Evolutionary conservation across 345 rosid species (phyloP), one percentile per base, ranked within the genome.

Genomic region (Rhizophora mangle): DNA sequence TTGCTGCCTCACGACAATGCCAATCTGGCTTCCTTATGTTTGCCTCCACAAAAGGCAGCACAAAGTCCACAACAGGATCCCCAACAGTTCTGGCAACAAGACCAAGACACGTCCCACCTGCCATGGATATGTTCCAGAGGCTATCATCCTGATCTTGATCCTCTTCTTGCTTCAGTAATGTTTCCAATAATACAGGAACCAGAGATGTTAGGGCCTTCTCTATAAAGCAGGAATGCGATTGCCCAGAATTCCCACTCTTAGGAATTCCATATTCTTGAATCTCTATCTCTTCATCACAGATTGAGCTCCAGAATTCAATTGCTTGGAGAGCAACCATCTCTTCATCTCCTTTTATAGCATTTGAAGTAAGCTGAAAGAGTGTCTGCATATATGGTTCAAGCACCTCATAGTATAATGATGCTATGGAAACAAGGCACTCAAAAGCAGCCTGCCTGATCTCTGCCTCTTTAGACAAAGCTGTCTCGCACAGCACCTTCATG

Each of bases 41-140:
- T 30, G 73, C 74, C 80, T 95, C 96, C 63, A 92, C 93, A 67
- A 92, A 95, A 54, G 97, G 97, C 93, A 90, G 88, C 60, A 92
- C 99, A 63, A 94, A 90, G 63, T 93, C 90, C 68, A 95, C 92
- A 60, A 92, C 77, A 60, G 83, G 85, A 79, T 92, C 89, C 56
- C 96, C 99, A 78, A 95, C 99, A 1, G 99, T 89, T 81, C 96
- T 85, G 52, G 97, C 85, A 79, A 92, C 96, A 73, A 95, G 97
- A 56, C 96, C 95, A 10, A 95, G 85, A 78, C 99, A 95, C 6
- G 99, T 95, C 58, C 97, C 99, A 8, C 99, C 97, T 21, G 99
- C 96, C 99, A 95, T 95, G 16, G 99, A 85, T 64, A 95, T 80
- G 76, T 92, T 90, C 98, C 99, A 95, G 62, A 77, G 74, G 68